phyloP scores from a whole-genome alignment of 257 asterid genomes.

The Cynanchum wilfordii region DNA sequence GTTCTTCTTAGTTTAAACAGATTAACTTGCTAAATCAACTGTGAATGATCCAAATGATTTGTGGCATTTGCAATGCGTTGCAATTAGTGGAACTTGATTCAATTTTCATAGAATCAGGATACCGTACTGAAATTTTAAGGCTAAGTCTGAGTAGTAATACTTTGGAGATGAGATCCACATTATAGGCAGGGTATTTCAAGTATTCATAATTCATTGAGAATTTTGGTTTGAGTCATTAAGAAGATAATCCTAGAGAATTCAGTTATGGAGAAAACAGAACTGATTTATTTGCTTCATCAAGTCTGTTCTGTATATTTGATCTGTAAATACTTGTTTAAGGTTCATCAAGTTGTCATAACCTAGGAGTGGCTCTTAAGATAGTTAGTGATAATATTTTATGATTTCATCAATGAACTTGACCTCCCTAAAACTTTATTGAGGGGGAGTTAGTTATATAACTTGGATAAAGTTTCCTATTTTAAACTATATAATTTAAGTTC shows the following conservation, averaged over 20 bases:
- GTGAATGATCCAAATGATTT: neutral
- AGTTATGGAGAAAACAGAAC: neutral
- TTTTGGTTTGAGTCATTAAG: neutral
- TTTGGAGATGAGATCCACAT: neutral
- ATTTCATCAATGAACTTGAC: neutral
- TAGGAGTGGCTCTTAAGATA: neutral
- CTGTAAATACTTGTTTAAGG: neutral
- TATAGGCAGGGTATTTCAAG: neutral
- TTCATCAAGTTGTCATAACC: neutral
- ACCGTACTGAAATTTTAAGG: neutral
- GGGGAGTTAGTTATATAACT: neutral
- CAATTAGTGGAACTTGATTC: neutral
- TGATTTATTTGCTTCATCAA: neutral
- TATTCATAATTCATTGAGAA: neutral
- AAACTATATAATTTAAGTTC: neutral
- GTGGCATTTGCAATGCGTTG: neutral
- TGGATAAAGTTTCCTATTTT: neutral
- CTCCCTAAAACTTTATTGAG: neutral
- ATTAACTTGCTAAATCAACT: neutral
- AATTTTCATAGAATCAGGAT: neutral
- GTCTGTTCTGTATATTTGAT: neutral
- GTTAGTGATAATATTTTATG: neutral
- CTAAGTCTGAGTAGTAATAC: neutral
- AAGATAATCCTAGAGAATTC: neutral
- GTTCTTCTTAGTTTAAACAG: neutral